These are phyloP conservation scores for Yamadazyma tumulicola DNA, from an alignment of 805 yeast species.

Conservation along the genomic window DNA sequence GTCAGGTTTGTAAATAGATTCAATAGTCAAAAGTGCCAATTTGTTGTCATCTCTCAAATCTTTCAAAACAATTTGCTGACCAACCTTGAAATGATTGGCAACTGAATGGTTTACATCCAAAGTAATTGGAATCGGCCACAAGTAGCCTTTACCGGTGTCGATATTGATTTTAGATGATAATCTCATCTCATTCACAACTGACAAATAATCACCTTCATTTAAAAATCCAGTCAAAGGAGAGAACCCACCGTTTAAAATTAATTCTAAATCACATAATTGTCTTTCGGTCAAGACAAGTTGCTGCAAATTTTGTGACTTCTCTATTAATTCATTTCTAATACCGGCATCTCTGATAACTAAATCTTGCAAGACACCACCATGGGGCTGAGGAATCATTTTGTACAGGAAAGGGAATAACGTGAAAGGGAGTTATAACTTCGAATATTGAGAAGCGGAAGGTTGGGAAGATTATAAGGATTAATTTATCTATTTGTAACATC, in stretches of 20 bases:
- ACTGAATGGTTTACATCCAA: constrained; percentile 65
- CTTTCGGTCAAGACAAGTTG: constrained; percentile 68
- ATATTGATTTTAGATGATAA: constrained; percentile 45
- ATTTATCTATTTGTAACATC: no score
- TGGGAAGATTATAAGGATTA: no score
- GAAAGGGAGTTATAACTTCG: no score
- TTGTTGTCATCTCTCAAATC: constrained; percentile 80
- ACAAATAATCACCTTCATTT: constrained; percentile 61
- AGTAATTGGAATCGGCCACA: constrained; percentile 93
- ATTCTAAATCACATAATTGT: constrained; percentile 89
- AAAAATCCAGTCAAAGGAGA: constrained; percentile 76
- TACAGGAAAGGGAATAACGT: no score
- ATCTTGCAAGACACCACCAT: constrained; percentile 89
- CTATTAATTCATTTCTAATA: constrained; percentile 50
- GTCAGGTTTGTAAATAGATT: constrained; percentile 77
- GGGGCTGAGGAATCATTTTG: constrained; percentile 55
- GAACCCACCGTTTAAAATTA: constrained; percentile 90
- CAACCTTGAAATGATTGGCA: constrained; percentile 38
- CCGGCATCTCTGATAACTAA: constrained; percentile 76
- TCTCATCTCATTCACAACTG: constrained; percentile 68
- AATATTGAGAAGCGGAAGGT: no score
- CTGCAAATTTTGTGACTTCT: constrained; percentile 46
- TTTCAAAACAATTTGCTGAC: constrained; percentile 65
- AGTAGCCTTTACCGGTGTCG: constrained; percentile 49
- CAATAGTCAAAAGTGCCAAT: constrained; percentile 77